Conservation (phyloP, 371 early-diverging fungal genomes). For the Syncephalis plumigaleata region DNA sequence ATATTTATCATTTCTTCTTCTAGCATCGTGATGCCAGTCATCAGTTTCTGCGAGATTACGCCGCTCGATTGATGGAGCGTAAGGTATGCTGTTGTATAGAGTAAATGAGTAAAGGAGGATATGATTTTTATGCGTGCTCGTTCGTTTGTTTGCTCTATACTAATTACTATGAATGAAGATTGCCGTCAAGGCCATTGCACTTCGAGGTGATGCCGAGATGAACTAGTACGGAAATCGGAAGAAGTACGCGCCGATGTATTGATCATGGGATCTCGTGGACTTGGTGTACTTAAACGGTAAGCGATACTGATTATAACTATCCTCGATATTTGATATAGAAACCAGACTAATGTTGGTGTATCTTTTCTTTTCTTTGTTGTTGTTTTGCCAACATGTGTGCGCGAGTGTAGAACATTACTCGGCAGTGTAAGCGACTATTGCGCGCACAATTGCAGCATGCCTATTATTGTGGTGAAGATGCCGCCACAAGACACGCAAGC, state of each 20-base stretch:
- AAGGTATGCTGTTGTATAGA: slow-evolving; percentile 12
- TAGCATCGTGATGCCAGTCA: slow-evolving; percentile 9
- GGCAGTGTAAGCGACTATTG: slow-evolving; percentile 37
- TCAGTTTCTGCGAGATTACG: slow-evolving; percentile 14
- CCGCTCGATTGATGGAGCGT: slow-evolving; percentile 11
- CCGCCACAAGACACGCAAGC: no score
- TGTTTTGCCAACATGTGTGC: background rate
- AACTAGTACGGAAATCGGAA: slow-evolving; percentile 26
- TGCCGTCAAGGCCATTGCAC: slow-evolving; percentile 34
- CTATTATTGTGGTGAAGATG: slow-evolving; percentile 21
- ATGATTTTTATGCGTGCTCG: no score
- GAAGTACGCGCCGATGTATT: slow-evolving; percentile 33
- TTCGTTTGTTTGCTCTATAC: no score
- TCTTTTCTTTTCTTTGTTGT: background rate
- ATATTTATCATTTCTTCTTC: no score
- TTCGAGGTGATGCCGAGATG: slow-evolving; percentile 35
- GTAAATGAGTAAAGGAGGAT: no score
- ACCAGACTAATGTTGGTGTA: background rate
- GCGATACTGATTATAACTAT: background rate
- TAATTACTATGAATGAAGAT: slow-evolving; percentile 8
- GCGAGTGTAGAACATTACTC: slow-evolving; percentile 16
- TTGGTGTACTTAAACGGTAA: slow-evolving; percentile 28
- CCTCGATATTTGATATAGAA: background rate
- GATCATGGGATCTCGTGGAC: slow-evolving; percentile 33
- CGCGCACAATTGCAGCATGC: slow-evolving; percentile 24